phyloP scores from a whole-genome alignment of 2,329 filamentous ascomycete species.

The Aureobasidium sp. region DNA sequence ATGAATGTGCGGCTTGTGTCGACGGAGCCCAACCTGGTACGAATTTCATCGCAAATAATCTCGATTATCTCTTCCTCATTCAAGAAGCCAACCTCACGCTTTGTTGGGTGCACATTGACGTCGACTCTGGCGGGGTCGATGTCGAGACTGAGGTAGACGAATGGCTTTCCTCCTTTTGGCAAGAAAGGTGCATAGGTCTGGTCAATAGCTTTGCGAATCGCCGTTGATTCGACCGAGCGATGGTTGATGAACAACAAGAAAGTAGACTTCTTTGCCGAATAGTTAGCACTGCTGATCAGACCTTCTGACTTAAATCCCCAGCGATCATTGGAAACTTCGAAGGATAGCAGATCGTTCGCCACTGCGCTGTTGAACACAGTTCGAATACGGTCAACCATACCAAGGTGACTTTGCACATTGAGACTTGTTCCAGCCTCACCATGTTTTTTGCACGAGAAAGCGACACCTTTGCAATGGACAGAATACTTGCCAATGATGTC shows the following conservation, averaged over 20 bases:
- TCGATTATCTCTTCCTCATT: slow-evolving; percentile 97
- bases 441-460: slow-evolving; percentile 94
- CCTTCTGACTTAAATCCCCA: slow-evolving; percentile 81
- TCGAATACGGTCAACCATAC: slow-evolving; percentile 73
- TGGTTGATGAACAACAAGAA: slow-evolving; percentile 95
- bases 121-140: slow-evolving; percentile 90
- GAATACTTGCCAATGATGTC: slow-evolving; percentile 92
- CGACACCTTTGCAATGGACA: slow-evolving; percentile 82
- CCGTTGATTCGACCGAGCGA: slow-evolving; percentile 80
- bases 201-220: slow-evolving; percentile 83
- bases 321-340: slow-evolving; percentile 62
- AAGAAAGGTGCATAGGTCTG: slow-evolving; percentile 82
- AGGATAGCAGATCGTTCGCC: slow-evolving; percentile 79
- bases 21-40: slow-evolving; percentile 71
- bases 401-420: slow-evolving; percentile 67
- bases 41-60: slow-evolving; percentile 72
- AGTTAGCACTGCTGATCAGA: slow-evolving; percentile 87
- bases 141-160: slow-evolving; percentile 84
- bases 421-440: slow-evolving; percentile 80
- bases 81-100: slow-evolving; percentile 92
- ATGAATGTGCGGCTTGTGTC: slow-evolving; percentile 92
- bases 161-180: slow-evolving; percentile 90
- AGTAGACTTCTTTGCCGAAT: slow-evolving; percentile 82
- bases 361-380: slow-evolving; percentile 80
- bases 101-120: slow-evolving; percentile 96